phyloP scores from a whole-genome alignment of 2,329 filamentous ascomycete species.

The Grosmannia huntii region DNA sequence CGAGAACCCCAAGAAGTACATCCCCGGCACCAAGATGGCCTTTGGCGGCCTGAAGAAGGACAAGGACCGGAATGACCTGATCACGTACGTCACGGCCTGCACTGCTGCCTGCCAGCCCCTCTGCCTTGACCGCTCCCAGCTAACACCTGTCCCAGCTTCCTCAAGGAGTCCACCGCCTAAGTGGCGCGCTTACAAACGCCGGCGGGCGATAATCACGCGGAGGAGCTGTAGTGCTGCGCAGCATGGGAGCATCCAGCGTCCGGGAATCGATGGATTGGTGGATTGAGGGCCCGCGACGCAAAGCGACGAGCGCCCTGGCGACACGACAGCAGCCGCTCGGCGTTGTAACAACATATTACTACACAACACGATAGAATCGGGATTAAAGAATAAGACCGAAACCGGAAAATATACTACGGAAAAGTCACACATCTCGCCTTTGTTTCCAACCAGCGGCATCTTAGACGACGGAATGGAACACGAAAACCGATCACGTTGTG shows the following conservation, averaged over 20 bases:
- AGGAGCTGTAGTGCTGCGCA: background rate
- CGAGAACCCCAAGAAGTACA: slow-evolving; percentile 99
- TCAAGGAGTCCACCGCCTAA: slow-evolving; percentile 57
- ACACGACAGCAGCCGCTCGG: background rate
- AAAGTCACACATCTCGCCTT: background rate
- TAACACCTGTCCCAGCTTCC: slow-evolving; percentile 35
- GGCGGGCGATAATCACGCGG: background rate
- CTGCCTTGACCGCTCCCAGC: too few species aligned
- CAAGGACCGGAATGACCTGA: slow-evolving; percentile 98
- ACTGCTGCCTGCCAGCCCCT: background rate
- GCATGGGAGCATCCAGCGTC: background rate
- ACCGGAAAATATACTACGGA: background rate
- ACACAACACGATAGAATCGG: slow-evolving; percentile 1
- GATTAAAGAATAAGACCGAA: background rate
- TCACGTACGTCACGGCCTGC: slow-evolving; percentile 56
- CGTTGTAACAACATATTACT: background rate
- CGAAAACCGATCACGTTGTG: background rate
- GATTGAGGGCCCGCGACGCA: background rate
- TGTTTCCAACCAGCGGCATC: background rate
- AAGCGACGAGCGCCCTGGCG: background rate
- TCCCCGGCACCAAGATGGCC: slow-evolving; percentile 99
- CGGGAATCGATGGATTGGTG: background rate
- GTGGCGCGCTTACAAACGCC: background rate
- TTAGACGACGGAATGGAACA: background rate
- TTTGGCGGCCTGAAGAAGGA: slow-evolving; percentile 99